Evolutionary conservation across 495 filamentous ascomycete species (phyloP).

Genomic region (Chlorociboria aeruginascens): DNA sequence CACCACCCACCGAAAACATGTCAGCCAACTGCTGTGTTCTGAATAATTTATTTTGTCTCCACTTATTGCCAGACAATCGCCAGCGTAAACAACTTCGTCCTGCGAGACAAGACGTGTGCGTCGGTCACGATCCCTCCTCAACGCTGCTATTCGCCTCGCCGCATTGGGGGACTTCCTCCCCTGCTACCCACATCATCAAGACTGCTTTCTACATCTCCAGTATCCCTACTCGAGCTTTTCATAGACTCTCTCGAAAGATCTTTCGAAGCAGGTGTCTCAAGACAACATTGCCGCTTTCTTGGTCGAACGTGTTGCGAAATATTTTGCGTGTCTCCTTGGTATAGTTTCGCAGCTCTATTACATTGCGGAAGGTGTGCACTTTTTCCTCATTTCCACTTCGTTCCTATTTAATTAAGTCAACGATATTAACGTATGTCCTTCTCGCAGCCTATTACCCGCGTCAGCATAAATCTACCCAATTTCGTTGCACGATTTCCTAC

Average conservation of each 20-base stretch:
- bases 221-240: constrained; percentile 3
- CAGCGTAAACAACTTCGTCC: too few species aligned
- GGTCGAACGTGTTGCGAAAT: not conserved
- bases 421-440: not conserved
- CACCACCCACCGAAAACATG: too few species aligned
- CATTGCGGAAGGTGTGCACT: not conserved
- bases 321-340: not conserved
- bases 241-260: not conserved
- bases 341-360: not conserved
- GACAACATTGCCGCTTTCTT: not conserved
- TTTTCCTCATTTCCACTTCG: not conserved
- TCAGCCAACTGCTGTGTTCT: too few species aligned
- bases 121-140: too few species aligned
- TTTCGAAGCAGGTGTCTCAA: not conserved
- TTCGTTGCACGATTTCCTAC: not conserved
- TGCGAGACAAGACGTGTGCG: too few species aligned
- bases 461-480: not conserved
- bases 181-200: constrained; percentile 3
- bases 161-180: not conserved
- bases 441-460: not conserved
- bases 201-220: constrained; percentile 6
- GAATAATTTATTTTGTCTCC: too few species aligned
- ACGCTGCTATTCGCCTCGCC: too few species aligned
- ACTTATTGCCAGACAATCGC: too few species aligned
- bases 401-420: not conserved